Evolutionary conservation across 2,329 filamentous ascomycete genomes (phyloP), one percentile per base, ranked within the genome.

Genomic region (Xylariomycetidae sp.): DNA sequence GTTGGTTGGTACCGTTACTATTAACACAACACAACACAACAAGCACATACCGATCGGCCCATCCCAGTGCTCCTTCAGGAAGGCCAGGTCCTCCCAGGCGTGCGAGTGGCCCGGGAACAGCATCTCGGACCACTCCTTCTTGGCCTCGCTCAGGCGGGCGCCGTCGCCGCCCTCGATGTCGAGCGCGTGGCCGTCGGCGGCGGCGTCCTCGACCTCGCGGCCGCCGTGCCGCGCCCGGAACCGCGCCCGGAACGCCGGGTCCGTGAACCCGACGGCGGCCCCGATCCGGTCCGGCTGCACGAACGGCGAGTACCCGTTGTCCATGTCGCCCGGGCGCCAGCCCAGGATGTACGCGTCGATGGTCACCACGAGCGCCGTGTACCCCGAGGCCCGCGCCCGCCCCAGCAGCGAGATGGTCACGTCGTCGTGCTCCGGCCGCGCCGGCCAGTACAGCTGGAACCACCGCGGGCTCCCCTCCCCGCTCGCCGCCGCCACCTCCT

Each of bases 391-490:
- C 18, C 35, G 25, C 17, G 49, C 51, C 2, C 51, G 39, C 3
- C 31, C 13, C 9, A 53, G 39, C 16, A 54, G 27, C 22, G 49
- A 53, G 8, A 40, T 18, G 3, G 50, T 52, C 9, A 53, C 43
- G 16, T 53, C 48, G 13, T 43, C 41, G 11, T 50, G 31, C 15
- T 44, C 43, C n/a, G n/a, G n/a, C 10, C 44, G 40, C 22, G 36
- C 30, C 3, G 49, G 49, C 51, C 51, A 54, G 32, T 54, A 54
- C n/a, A 54, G 37, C 42, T 54, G 49, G 19, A 42, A 53, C 48
- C 44, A 54, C 4, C 48, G 40, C 29, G 40, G 34, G 16, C 18
- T 37, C 0, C 44, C 44, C 3, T 44, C 40, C 14, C 46, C 51
- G 14, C 37, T 54, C 12, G 51, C 51, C 19, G 29, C 33, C 8